These are phyloP conservation scores for Carallia pectinifolia DNA, from an alignment of 345 rosid species.

Conservation along the genomic window DNA sequence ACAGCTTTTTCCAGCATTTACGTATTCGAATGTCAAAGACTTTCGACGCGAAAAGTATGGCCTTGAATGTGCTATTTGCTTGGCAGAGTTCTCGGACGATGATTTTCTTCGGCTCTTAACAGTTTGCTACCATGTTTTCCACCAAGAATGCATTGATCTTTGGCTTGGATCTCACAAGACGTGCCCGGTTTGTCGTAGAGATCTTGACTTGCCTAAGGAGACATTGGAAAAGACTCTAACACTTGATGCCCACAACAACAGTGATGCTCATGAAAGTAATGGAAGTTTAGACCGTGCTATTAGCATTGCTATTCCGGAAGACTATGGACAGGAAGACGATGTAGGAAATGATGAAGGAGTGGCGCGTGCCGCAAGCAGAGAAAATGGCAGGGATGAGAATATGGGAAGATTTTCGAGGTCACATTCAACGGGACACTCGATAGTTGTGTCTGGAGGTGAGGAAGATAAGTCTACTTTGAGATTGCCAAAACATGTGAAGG, in stretches of 20 bases:
- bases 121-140: slow-evolving; percentile 75
- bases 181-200: slow-evolving; percentile 80
- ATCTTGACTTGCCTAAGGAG: slow-evolving; percentile 53
- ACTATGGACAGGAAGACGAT: slow-evolving; percentile 21
- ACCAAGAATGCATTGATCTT: slow-evolving; percentile 78
- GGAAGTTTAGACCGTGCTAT: slow-evolving; percentile 24
- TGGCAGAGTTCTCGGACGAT: slow-evolving; percentile 61
- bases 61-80: slow-evolving; percentile 78
- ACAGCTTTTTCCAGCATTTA: slow-evolving; percentile 58
- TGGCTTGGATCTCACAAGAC: slow-evolving; percentile 75
- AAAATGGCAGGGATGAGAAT: slow-evolving; percentile 3
- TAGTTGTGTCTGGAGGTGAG: slow-evolving; percentile 33
- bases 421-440: slow-evolving; percentile 77
- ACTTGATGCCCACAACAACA: not conserved
- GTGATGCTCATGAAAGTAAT: not conserved
- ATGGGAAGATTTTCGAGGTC: slow-evolving; percentile 54
- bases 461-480: slow-evolving; percentile 57
- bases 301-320: slow-evolving; percentile 35
- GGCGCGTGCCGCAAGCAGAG: not conserved
- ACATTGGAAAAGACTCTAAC: slow-evolving; percentile 33
- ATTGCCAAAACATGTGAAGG: slow-evolving; percentile 53
- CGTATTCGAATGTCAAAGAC: slow-evolving; percentile 57
- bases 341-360: slow-evolving; percentile 16
- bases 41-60: slow-evolving; percentile 53
- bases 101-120: slow-evolving; percentile 66